Percentiles rank a stretch among this genome's conserved stretches.
Evolutionary conservation across 345 rosid species (phyloP).

Genomic region (Dipteronia sinensis): DNA sequence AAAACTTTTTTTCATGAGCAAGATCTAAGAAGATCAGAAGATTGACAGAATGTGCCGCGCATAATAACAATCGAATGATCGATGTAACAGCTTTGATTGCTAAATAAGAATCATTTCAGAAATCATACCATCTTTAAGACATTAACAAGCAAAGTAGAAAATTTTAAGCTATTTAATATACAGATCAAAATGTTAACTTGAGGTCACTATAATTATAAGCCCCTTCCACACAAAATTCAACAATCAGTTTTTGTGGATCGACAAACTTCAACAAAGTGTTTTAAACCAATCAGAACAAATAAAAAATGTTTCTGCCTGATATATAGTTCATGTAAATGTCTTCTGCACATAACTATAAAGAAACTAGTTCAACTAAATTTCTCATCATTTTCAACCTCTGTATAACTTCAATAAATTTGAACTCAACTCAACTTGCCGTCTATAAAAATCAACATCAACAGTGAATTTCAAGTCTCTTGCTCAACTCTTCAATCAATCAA

Average conservation of each 20-base stretch:
- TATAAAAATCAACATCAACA: background rate
- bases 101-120: background rate
- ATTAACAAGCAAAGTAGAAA: background rate
- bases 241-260: background rate
- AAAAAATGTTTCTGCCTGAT: background rate
- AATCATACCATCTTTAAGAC: background rate
- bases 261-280: slow-evolving; percentile 2
- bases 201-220: background rate
- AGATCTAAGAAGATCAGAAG: background rate
- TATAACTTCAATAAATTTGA: background rate
- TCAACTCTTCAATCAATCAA: background rate
- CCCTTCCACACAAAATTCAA: background rate
- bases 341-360: background rate
- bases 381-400: background rate
- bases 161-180: background rate
- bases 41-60: background rate
- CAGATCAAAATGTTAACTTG: background rate
- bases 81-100: background rate
- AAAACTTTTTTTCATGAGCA: background rate
- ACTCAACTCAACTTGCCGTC: background rate
- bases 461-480: background rate
- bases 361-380: background rate
- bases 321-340: background rate
- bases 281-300: background rate
- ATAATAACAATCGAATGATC: background rate